Evolutionary conservation across 352 stramenopile genomes (phyloP).

Genomic region (Phytophthora sp.): DNA sequence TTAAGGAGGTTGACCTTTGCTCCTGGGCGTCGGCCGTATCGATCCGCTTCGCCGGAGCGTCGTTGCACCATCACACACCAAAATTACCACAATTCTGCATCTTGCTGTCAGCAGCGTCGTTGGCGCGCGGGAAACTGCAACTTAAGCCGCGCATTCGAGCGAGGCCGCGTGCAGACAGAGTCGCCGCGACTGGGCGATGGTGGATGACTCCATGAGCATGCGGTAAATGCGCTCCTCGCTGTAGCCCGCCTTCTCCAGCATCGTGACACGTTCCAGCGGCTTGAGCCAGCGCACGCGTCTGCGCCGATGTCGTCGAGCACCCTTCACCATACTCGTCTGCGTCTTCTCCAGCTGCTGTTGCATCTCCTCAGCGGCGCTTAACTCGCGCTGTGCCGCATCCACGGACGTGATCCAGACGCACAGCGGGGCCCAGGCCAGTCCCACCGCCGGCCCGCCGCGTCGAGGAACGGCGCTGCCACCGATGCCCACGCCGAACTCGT

Average conservation of each 20-base stretch:
- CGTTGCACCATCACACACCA: constrained; percentile 1
- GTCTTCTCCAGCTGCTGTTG: no score
- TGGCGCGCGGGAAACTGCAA: constrained; percentile 42
- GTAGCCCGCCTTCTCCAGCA: constrained; percentile 63
- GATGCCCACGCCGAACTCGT: constrained; percentile 65
- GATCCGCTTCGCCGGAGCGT: not conserved
- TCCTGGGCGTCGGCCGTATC: not conserved
- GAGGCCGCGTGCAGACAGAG: constrained; percentile 1
- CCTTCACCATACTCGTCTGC: not conserved
- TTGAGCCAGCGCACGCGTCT: constrained; percentile 62
- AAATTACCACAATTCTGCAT: no score
- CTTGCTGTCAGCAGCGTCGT: not conserved
- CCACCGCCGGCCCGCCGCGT: constrained; percentile 55
- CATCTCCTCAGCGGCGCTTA: no score
- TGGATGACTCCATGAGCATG: constrained; percentile 75
- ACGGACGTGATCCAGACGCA: constrained; percentile 55
- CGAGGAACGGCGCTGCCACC: constrained; percentile 59
- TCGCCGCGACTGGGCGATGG: no score
- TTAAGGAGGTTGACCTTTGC: constrained; percentile 5
- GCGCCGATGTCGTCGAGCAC: not conserved
- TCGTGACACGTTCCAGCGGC: constrained; percentile 58
- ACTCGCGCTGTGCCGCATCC: constrained; percentile 38
- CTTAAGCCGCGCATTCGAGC: constrained; percentile 10
- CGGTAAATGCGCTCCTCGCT: constrained; percentile 65
- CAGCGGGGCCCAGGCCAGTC: constrained; percentile 47